Conservation (phyloP, 2,329 filamentous ascomycete genomes). For the Ceratocystis cacaofunesta region DNA sequence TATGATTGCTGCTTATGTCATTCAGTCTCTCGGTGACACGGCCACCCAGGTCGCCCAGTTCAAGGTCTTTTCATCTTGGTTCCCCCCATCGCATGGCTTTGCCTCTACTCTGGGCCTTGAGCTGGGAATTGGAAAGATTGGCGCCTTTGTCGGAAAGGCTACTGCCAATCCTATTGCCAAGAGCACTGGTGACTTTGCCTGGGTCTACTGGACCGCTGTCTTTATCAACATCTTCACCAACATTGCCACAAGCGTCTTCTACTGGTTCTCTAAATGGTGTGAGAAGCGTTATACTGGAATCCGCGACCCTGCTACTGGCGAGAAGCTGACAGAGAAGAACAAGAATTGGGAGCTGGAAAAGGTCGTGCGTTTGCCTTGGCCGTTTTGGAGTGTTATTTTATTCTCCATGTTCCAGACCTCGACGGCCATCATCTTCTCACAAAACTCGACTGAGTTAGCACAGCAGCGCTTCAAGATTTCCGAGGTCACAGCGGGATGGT, state of each 20-base stretch:
- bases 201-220: slow-evolving; percentile 47
- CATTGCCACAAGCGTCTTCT: slow-evolving; percentile 36
- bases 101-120: slow-evolving; percentile 47
- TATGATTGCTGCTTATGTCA: slow-evolving; percentile 42
- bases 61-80: slow-evolving; percentile 51
- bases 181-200: slow-evolving; percentile 43
- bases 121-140: slow-evolving; percentile 45
- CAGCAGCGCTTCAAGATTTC: slow-evolving; percentile 43
- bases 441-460: slow-evolving; percentile 46
- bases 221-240: slow-evolving; percentile 53
- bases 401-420: slow-evolving; percentile 46
- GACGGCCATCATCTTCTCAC: slow-evolving; percentile 37
- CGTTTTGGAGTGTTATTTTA: slow-evolving; percentile 39
- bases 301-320: slow-evolving; percentile 41
- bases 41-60: slow-evolving; percentile 50
- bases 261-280: slow-evolving; percentile 38
- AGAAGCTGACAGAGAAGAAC: slow-evolving; percentile 44
- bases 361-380: slow-evolving; percentile 43
- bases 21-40: slow-evolving; percentile 46
- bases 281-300: slow-evolving; percentile 33
- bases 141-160: slow-evolving; percentile 44
- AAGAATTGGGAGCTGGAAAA: slow-evolving; percentile 41
- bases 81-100: slow-evolving; percentile 45
- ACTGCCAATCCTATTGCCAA: slow-evolving; percentile 44
- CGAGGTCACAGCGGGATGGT: slow-evolving; percentile 44